Evolutionary conservation across 352 stramenopile genomes (phyloP).

Genomic region (Thalassiosira exigua): DNA sequence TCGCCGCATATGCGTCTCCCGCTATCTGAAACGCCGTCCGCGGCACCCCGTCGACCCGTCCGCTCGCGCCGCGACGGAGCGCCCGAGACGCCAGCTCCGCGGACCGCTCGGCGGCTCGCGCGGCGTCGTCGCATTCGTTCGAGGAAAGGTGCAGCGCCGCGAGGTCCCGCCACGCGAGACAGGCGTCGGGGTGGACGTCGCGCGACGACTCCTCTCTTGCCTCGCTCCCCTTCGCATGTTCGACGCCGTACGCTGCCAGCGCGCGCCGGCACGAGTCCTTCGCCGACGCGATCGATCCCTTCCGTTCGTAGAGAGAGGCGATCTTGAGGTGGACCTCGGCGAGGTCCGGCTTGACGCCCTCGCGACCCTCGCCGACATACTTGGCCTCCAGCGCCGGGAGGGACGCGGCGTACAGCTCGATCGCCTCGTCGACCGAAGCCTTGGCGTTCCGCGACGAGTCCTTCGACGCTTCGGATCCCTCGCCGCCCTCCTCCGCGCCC

Average conservation of each 20-base stretch:
- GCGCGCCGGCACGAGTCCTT: constrained; percentile 39
- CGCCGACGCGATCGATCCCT: constrained; percentile 30
- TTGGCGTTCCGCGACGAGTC: constrained; percentile 35
- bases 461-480: background rate
- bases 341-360: constrained; percentile 30
- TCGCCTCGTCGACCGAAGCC: constrained; percentile 38
- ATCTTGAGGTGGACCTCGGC: constrained; percentile 51
- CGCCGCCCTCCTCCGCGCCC: background rate
- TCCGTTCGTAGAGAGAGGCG: constrained; percentile 37
- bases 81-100: constrained; percentile 16
- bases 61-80: constrained; percentile 5
- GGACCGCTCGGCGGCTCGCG: constrained; percentile 28
- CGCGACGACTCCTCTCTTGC: background rate
- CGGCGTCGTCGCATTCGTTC: constrained; percentile 34
- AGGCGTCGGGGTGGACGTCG: constrained; percentile 36
- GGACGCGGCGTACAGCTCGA: constrained; percentile 52
- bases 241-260: constrained; percentile 37
- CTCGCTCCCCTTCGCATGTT: background rate
- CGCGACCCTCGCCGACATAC: constrained; percentile 3
- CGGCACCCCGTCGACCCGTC: constrained; percentile 26
- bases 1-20: constrained; percentile 34
- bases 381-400: constrained; percentile 49
- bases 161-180: constrained; percentile 45
- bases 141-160: constrained; percentile 33
- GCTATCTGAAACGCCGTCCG: constrained; percentile 27